Base-by-base conservation (phyloP, 345 rosid species). In the Streptanthus diversifolius region DNA sequence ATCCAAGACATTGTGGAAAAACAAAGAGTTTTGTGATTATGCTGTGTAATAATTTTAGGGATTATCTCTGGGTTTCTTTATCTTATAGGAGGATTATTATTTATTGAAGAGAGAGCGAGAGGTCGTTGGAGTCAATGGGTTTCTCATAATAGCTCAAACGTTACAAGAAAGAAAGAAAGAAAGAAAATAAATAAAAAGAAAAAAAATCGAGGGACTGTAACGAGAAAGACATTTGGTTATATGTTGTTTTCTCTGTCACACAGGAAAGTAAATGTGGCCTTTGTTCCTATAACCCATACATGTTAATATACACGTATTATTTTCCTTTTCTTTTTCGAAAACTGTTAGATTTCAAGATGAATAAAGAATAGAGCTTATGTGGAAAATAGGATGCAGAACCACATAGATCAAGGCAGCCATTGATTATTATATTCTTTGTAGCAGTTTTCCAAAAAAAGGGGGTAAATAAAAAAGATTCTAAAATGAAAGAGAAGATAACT, bases 191-290 rank as follows among this genome's bases (percentile, higher is more conserved):
- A 17, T 4, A 22, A 36, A 39, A 40, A 13, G 1, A 13, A 39
- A 53, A 63, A 54, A 6, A 47, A 48, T 74, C 60, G 61, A 66
- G 73, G 73, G 45, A 49, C 73, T 74, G 78, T 58, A 58, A 66
- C 52, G 73, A 74, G 73, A 67, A 67, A 74, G 78, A 74, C 73
- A 74, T 74, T 66, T 74, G 73, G 78, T 74, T 59, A 67, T 67
- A 67, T 51, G 78, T 67, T 74, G 78, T 67, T 67, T 68, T 74
- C 78, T 74, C 73, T 67, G 78, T 67, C 78, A 74, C 55, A 58
- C 13, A 65, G 14, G 0, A 25, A 48, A 48, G 45, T 74, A 58
- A 74, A 74, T 59, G 78, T 74, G 63, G 62, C 73, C n/a, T 67
- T 74, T 74, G 73, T 59, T 74, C 73, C 73, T 37, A 67, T 48